Evolutionary conservation across 2,329 filamentous ascomycete genomes (phyloP), one percentile per base, ranked within the genome.

Genomic region (Stachybotrys chartarum): DNA sequence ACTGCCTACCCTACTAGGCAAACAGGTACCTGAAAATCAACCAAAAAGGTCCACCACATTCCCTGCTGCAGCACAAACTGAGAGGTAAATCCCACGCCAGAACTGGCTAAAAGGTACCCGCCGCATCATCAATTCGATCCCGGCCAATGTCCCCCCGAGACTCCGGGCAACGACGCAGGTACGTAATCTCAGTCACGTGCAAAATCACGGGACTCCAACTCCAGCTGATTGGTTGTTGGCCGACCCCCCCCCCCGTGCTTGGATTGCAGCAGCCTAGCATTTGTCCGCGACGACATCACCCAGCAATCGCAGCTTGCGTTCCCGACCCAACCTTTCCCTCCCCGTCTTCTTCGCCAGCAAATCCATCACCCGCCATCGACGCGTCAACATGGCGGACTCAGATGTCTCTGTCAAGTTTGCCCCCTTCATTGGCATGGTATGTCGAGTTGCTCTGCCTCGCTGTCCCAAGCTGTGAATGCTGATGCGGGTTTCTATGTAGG

Each of bases 361-460:
- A 55, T 54, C 60, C 54, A 56, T 63, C 61, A 3, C 35, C 35
- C 14, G 35, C 10, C 8, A 10, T 42, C 35, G 35, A 42, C 35
- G 8, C 35, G 24, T n/a, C 65, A 74, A 51, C 59, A 84, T 84
- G 81, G 74, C 72, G 57, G 77, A 70, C 63, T 82, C 81, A 51
- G 83, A 85, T 62, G 74, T 84, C 59, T 78, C 86, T 57, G 90
- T 90, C 65, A 89, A 88, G 75, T 93, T 92, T 71, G 90, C 90
- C 76, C 89, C 89, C 65, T 94, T 93, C 78, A 81, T 93, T 71
- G 90, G 90, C 78, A 91, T 93, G 88, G 88, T 91, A 78, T 75
- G 52, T 51, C 51, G 53, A 50, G 55, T 51, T 56, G 47, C 48
- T 49, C 46, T 55, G 50, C 50, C 35, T 14, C 35, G 10, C 14